Evolutionary conservation across 2,329 filamentous ascomycete species (phyloP), one percentile per base, ranked within the genome.

Genomic region (Exophiala sp.): DNA sequence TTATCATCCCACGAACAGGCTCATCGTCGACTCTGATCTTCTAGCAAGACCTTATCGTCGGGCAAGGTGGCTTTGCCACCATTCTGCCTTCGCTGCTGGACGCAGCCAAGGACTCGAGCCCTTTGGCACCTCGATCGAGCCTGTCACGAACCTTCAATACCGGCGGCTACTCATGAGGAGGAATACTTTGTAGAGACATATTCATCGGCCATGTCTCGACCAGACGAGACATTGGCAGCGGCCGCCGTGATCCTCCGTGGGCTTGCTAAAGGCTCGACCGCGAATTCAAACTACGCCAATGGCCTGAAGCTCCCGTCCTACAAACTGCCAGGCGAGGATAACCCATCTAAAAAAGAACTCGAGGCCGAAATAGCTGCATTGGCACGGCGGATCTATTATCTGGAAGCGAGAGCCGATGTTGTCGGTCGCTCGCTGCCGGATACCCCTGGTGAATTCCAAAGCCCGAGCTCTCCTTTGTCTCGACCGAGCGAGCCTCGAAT

Each of bases 291-390:
- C 51, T 65, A 66, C 47, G 59, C 63, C 46, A 80, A 82, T 70
- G 75, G 76, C 58, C 30, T 59, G n/a, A 72, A 74, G 56, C 62
- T 68, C 27, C 70, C 72, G 56, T 73, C 78, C 58, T 76, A 91
- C 64, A 78, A 77, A 56, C 77, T 97, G 19, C 90, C 91, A 11
- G 93, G 93, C 51, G 77, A 80, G 50, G 79, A 88, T 52, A 85
- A 80, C 38, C 70, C 80, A 29, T 85, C 85, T 59, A 97, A 97
- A 72, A 76, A 79, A 59, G 78, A 78, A 24, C 80, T 97, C 54
- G 89, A 97, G 71, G 76, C 78, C 53, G 91, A 97, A 71, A 79
- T 98, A 50, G 80, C 84, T 43, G 84, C 86, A 48, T 79, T 97
- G 57, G 80, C 84, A 52, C 73, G 82, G 55, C 79, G 93, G 59